Percentiles rank a stretch among this genome's conserved stretches.
phyloP scores from a whole-genome alignment of 2,329 filamentous ascomycete species.

The Zymoseptoria crescenta region DNA sequence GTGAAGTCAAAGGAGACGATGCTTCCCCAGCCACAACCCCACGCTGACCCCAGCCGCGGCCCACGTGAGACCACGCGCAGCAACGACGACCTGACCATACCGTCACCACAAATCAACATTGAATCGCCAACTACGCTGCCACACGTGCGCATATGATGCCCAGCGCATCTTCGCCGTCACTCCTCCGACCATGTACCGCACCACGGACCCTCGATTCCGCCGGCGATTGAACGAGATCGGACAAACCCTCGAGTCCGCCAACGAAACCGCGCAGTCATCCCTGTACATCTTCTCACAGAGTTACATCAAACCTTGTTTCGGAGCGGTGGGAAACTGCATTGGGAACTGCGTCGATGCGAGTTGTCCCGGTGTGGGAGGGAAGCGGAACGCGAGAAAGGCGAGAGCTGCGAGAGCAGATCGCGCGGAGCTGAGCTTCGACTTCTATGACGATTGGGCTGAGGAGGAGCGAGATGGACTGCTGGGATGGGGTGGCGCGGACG shows the following conservation, averaged over 20 bases:
- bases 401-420: slow-evolving; percentile 53
- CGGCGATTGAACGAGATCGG: slow-evolving; percentile 91
- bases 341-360: slow-evolving; percentile 57
- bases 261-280: slow-evolving; percentile 82
- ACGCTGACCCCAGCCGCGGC: too few relatives aligned
- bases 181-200: slow-evolving; percentile 46
- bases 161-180: background rate
- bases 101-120: too few relatives aligned
- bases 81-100: too few relatives aligned
- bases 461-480: slow-evolving; percentile 57
- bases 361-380: slow-evolving; percentile 20
- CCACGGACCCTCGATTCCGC: slow-evolving; percentile 74
- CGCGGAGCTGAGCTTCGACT: slow-evolving; percentile 86
- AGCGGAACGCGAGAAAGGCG: slow-evolving; percentile 42
- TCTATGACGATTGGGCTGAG: slow-evolving; percentile 94
- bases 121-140: too few relatives aligned
- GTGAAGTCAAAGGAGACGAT: too few relatives aligned
- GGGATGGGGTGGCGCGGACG: slow-evolving; percentile 58
- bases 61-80: too few relatives aligned
- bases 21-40: too few relatives aligned
- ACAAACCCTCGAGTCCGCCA: slow-evolving; percentile 81
- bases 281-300: slow-evolving; percentile 83
- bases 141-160: too few relatives aligned
- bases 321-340: slow-evolving; percentile 57
- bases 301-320: slow-evolving; percentile 75